Evolutionary conservation across 2,329 filamentous ascomycete species (phyloP), one percentile per base, ranked within the genome.

Genomic region (Aspergillus novofumigatus): DNA sequence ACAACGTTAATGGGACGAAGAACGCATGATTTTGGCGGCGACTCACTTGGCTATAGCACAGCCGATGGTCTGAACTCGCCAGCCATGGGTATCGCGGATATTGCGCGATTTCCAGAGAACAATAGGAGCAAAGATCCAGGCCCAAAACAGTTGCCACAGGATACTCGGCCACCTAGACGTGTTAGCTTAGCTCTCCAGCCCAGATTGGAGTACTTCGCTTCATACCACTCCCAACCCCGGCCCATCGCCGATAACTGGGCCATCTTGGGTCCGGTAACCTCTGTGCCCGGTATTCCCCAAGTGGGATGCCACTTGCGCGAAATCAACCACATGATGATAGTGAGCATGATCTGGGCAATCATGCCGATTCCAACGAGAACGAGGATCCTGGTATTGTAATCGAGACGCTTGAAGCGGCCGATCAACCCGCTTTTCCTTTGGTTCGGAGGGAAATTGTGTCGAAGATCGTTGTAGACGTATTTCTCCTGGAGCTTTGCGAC

Each of bases 51-150:
- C 73, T 54, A 82, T 55, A 52, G 79, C 73, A 54, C 78, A 78
- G 42, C 78, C 68, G 44, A 85, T 82, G 32, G 86, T 89, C 67
- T 88, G 86, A 5, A 81, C 66, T 10, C 85, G 78, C 86, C 86
- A 89, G 55, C 85, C 83, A 64, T 88, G 84, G 6, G 85, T 86
- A 65, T 89, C 86, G 29, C 78, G 78, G 62, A 89, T 83, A 23
- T 78, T 74, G 7, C 85, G 80, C 41, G 86, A 81, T 62, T 82
- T 79, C 80, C 82, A 88, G 3, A 89, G 78, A 59, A 87, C 38
- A 20, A 63, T 42, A 1, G 62, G 62, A 2, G 62, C 62, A 11
- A 65, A 53, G 17, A 65, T 38, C 62, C 61, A 65, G n/a, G 61
- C 55, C 63, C 62, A 65, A 44, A 65, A 53, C 25, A 63, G 54